Base-by-base conservation (phyloP, 331 rosid species). In the Rosa hybrid region DNA sequence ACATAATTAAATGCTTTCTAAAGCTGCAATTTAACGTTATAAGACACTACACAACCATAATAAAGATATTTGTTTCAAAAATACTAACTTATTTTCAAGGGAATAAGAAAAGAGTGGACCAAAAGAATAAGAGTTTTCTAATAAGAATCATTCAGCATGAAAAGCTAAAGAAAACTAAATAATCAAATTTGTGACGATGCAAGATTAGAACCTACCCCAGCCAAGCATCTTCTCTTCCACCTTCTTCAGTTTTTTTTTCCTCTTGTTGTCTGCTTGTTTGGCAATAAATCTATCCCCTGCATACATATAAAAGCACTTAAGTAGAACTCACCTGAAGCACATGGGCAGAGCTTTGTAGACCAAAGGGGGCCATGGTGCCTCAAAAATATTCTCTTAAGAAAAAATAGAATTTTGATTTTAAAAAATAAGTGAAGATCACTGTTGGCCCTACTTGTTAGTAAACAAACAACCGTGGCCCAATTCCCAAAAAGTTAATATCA, bases 181-280 rank as follows among this genome's bases (percentile, higher is more conserved):
- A n/a, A 41, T 23, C 34, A 57, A 42, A 21, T 5, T 12, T 68
- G 48, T n/a, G 42, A 12, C 30, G 30, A 18, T n/a, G 21, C 20
- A 81, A 79, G 69, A 76, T 12, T 30, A 41, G 54, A 83, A 72
- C 94, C 54, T 90, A 93, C 99, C 94, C 99, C 99, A 96, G 77
- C 99, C 94, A 81, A 93, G 99, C 89, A 96, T 93, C 90, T 80
- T 96, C n/a, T 96, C 97, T 88, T 96, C 98, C 72, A 88, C 92
- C 85, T 83, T 96, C 86, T 90, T 96, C 74, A 93, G 83, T 87
- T 90, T 93, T 90, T 85, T 93, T 76, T 91, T 96, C 92, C 91
- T 91, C 87, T 91, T 90, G 80, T 72, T 87, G 90, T 96, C 97
- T 73, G 86, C 97, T 92, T 96, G 93, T 86, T 93, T 96, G 79